Conservation (phyloP, 441 rosid species). For the Geranium incanum region DNA sequence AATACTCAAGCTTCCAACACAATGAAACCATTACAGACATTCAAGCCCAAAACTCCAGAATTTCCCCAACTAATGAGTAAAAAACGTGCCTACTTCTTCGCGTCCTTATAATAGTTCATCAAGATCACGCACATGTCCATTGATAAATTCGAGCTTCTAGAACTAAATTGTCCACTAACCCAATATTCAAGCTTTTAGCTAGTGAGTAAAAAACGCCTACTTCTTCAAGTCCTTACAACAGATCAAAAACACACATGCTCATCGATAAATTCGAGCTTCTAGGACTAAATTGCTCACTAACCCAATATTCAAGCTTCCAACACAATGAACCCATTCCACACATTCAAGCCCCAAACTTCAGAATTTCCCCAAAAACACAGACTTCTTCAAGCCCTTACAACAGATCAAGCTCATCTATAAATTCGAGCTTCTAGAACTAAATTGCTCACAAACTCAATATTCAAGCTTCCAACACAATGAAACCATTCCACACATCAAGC, state of each 20-base stretch:
- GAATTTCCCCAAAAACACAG: not conserved
- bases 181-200: not conserved
- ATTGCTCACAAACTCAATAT: not conserved
- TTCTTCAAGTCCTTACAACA: not conserved
- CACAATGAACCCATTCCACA: not conserved
- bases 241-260: not conserved
- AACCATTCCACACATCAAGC: not conserved
- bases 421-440: not conserved
- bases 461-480: not conserved
- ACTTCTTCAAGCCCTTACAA: not conserved
- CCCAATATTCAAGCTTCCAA: not conserved
- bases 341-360: not conserved
- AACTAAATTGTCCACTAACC: not conserved
- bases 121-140: not conserved
- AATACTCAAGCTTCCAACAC: not conserved
- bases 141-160: not conserved
- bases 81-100: not conserved
- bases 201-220: not conserved
- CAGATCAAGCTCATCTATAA: not conserved
- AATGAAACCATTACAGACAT: not conserved
- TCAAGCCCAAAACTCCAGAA: not conserved
- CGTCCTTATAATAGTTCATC: not conserved
- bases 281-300: not conserved
- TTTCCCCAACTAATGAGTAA: not conserved
- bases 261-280: not conserved